phyloP scores from a whole-genome alignment of 2,329 filamentous ascomycete species.

The Colletotrichum euphorbiae region DNA sequence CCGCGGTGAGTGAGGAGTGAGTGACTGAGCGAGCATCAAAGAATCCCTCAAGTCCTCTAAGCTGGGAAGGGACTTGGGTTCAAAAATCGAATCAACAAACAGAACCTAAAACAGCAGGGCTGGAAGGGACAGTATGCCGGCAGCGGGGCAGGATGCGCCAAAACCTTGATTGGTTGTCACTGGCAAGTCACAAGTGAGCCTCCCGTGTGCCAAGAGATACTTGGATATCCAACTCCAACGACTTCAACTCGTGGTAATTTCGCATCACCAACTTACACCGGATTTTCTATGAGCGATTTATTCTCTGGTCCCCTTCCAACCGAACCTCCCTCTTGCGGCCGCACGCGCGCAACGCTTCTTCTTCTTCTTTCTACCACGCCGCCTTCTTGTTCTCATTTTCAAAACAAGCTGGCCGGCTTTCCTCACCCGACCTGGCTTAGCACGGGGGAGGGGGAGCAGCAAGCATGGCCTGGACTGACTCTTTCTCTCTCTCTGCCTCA shows the following conservation, averaged over 20 bases:
- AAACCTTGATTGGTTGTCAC: slow-evolving; percentile 41
- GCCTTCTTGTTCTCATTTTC: slow-evolving; percentile 10
- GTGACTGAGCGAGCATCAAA: background rate
- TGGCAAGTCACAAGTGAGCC: slow-evolving; percentile 37
- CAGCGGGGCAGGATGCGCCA: slow-evolving; percentile 36
- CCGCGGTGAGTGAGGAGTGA: background rate
- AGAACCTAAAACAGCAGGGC: slow-evolving; percentile 9
- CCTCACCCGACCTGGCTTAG: slow-evolving; percentile 32
- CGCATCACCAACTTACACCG: slow-evolving; percentile 15
- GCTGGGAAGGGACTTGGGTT: background rate
- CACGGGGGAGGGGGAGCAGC: background rate
- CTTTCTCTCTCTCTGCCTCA: background rate
- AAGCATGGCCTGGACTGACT: slow-evolving; percentile 8
- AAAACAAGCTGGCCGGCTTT: slow-evolving; percentile 27
- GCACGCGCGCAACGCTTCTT: slow-evolving; percentile 29
- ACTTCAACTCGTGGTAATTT: slow-evolving; percentile 38
- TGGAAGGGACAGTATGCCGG: slow-evolving; percentile 10
- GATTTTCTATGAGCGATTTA: slow-evolving; percentile 40
- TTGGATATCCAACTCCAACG: slow-evolving; percentile 38
- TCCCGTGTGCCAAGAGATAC: slow-evolving; percentile 37
- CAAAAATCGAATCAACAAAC: slow-evolving; percentile 2
- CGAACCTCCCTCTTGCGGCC: slow-evolving; percentile 30
- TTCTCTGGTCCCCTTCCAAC: background rate
- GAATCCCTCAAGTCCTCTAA: background rate
- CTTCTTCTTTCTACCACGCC: slow-evolving; percentile 27